Evolutionary conservation across 805 yeast species (phyloP), one percentile per base, ranked within the genome.

Genomic region (Saccharomycopsis fodiens): DNA sequence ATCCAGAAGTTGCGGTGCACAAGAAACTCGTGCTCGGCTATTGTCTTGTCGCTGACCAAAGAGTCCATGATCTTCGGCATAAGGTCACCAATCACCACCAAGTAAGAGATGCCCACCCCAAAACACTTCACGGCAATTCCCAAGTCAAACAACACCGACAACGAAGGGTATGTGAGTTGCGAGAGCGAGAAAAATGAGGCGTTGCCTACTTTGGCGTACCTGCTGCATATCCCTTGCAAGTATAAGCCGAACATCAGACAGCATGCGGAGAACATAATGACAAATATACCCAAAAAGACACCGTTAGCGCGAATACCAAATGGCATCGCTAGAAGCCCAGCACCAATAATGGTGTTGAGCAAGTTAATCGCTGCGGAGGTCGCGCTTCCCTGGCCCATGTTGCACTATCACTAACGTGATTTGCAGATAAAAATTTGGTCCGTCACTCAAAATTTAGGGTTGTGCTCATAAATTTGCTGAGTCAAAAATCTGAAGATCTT

Each of bases 241-340:
- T 78, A 72, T 17, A 82, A 65, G 0, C 91, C 89, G 54, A 72
- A 72, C 16, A 76, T 69, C 1, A 80, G 74, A 15, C 72, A 68
- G 42, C 62, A 61, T 42, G 70, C 72, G 38, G 67, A 73, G 61
- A 63, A 69, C 46, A 61, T 43, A 44, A 62, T 72, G 48, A 62
- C 63, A 36, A 58, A 56, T 44, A 57, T 57, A 52, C 79, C 79
- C 42, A 71, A 54, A 2, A 67, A 42, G 19, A 73, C 37, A 12
- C 79, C 78, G 48, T 73, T 72, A 20, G 70, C 61, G 51, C 68
- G 67, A 54, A 80, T 72, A 1, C 85, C 86, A 58, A 67, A 80
- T 0, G 89, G 87, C 70, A 81, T 78, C 30, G 86, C 83, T 35
- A 82, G 65, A 55, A 81, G 71, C 6, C 89, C 89, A 1, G 86